Evolutionary conservation across 352 stramenopile genomes (phyloP).

Genomic region (Phytophthora melonis): DNA sequence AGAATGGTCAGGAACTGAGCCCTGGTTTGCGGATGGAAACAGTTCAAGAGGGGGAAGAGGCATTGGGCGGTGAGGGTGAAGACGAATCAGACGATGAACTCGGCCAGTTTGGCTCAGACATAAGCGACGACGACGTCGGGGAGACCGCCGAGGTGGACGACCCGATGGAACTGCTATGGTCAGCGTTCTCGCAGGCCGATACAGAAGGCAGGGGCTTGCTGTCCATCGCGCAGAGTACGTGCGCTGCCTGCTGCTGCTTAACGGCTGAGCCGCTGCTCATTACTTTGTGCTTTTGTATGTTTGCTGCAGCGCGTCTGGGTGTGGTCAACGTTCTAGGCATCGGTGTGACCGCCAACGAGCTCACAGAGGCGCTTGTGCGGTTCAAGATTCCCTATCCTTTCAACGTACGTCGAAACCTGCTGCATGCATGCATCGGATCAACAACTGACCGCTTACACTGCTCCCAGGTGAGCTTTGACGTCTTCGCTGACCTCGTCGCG

Average conservation of each 20-base stretch:
- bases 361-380: conserved; percentile 42
- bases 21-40: conserved; percentile 63
- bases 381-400: conserved; percentile 48
- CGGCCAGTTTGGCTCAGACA: conserved; percentile 55
- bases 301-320: conserved; percentile 57
- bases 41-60: conserved; percentile 63
- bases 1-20: conserved; percentile 27
- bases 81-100: conserved; percentile 59
- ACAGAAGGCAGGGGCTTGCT: conserved; percentile 46
- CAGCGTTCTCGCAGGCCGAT: conserved; percentile 66
- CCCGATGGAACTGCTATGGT: conserved; percentile 71
- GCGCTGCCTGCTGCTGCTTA: not conserved
- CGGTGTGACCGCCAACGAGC: conserved; percentile 54
- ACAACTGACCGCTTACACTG: conserved; percentile 5
- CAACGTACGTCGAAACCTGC: conserved; percentile 36
- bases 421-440: not conserved
- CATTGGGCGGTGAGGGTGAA: conserved; percentile 35
- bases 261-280: not conserved
- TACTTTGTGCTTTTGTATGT: conserved; percentile 6
- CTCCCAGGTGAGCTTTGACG: conserved; percentile 66
- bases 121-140: conserved; percentile 55
- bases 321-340: conserved; percentile 71
- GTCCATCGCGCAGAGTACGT: conserved; percentile 62
- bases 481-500: conserved; percentile 62
- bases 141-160: conserved; percentile 65